Conservation (phyloP, 2,329 filamentous ascomycete species). For the Verticillium longisporum region DNA sequence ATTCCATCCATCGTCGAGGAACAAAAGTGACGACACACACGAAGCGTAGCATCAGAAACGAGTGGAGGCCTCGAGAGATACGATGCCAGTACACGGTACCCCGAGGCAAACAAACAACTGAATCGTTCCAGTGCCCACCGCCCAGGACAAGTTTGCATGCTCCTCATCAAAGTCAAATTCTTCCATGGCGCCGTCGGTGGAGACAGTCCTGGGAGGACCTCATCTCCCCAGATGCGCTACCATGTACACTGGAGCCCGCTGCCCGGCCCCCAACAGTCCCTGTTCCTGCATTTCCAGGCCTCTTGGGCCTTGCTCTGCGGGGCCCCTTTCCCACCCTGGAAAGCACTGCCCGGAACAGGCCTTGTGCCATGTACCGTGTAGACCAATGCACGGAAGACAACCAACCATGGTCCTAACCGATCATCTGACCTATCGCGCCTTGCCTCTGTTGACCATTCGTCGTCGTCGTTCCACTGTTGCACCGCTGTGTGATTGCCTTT, state of each 20-base stretch:
- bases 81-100: no score
- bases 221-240: slow-evolving; percentile 2
- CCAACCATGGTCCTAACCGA: not conserved
- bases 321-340: not conserved
- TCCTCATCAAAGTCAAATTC: not conserved
- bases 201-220: not conserved
- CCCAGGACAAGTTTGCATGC: not conserved
- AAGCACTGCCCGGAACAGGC: no score
- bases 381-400: not conserved
- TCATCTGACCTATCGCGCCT: not conserved
- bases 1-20: not conserved
- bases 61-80: not conserved
- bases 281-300: not conserved
- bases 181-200: no score
- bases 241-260: not conserved
- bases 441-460: not conserved
- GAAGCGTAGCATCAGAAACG: not conserved
- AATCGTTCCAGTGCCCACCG: not conserved
- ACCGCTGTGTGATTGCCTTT: not conserved
- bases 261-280: not conserved
- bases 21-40: not conserved
- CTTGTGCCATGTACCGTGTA: no score
- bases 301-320: not conserved
- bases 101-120: not conserved
- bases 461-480: not conserved